Conservation (phyloP, 768 basidiomycete genomes). For the Lactarius sp. region DNA sequence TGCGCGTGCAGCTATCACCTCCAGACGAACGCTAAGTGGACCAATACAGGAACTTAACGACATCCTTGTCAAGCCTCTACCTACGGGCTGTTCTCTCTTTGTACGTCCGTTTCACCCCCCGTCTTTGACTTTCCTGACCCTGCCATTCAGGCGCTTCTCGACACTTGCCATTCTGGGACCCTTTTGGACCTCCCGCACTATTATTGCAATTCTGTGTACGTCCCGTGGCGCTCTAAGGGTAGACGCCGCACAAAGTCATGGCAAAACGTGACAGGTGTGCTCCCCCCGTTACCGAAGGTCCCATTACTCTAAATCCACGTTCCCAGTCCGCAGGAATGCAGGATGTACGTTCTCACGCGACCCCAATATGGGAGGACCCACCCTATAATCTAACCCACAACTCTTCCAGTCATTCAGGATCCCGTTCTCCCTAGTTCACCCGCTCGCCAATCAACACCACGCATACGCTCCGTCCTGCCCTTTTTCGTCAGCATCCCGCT, state of each 20-base stretch:
- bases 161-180: slow-evolving; percentile 28
- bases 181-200: slow-evolving; percentile 27
- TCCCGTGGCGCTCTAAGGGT: slow-evolving; percentile 26
- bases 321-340: slow-evolving; percentile 13
- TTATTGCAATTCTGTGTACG: slow-evolving; percentile 26
- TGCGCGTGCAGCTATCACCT: background rate
- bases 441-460: background rate
- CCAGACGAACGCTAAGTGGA: background rate
- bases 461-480: slow-evolving; percentile 9
- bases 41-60: slow-evolving; percentile 25
- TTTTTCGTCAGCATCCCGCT: slow-evolving; percentile 16
- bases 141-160: slow-evolving; percentile 24
- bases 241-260: slow-evolving; percentile 23
- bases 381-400: slow-evolving; percentile 1
- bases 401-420: slow-evolving; percentile 3
- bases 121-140: background rate
- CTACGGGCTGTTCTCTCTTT: slow-evolving; percentile 23
- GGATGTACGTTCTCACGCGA: slow-evolving; percentile 4
- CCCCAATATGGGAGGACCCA: background rate
- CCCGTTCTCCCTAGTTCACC: background rate
- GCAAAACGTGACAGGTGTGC: slow-evolving; percentile 24
- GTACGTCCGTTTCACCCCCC: slow-evolving; percentile 5
- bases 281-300: background rate
- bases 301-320: background rate
- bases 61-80: slow-evolving; percentile 25